These are phyloP conservation scores for Anacardium occidentale DNA, from an alignment of 345 rosid species.

Conservation along the genomic window DNA sequence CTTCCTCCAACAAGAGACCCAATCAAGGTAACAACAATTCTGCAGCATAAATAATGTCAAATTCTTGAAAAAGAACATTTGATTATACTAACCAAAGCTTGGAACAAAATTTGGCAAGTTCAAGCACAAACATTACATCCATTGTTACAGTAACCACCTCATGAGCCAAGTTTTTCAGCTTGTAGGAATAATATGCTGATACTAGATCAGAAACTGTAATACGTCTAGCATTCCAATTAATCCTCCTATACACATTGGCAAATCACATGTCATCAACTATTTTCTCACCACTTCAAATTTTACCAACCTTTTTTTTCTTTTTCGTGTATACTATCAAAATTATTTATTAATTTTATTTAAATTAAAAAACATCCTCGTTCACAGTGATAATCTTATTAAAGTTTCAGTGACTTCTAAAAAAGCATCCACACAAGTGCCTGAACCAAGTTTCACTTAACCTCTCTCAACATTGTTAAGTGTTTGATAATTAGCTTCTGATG, in stretches of 20 bases:
- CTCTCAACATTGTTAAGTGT: background rate
- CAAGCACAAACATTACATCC: background rate
- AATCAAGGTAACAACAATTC: too few relatives aligned
- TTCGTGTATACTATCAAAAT: background rate
- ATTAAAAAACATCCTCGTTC: background rate
- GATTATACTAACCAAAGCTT: background rate
- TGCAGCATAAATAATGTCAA: too few relatives aligned
- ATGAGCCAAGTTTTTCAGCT: background rate
- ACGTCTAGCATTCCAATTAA: too few relatives aligned
- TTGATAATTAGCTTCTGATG: background rate
- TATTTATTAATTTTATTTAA: too few relatives aligned
- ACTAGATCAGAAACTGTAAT: background rate
- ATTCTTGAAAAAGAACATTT: background rate
- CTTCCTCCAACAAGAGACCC: too few relatives aligned
- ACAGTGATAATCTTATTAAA: background rate
- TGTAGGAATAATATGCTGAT: background rate
- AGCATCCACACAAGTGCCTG: background rate
- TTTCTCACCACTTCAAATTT: too few relatives aligned
- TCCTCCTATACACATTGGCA: too few relatives aligned
- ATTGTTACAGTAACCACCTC: background rate
- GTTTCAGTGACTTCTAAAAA: background rate
- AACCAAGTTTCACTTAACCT: background rate
- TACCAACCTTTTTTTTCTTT: too few relatives aligned
- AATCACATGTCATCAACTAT: too few relatives aligned
- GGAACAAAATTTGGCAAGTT: background rate